phyloP scores from a whole-genome alignment of 2,329 filamentous ascomycete species.

The Ophiognomonia clavigignenti-juglandacearum region DNA sequence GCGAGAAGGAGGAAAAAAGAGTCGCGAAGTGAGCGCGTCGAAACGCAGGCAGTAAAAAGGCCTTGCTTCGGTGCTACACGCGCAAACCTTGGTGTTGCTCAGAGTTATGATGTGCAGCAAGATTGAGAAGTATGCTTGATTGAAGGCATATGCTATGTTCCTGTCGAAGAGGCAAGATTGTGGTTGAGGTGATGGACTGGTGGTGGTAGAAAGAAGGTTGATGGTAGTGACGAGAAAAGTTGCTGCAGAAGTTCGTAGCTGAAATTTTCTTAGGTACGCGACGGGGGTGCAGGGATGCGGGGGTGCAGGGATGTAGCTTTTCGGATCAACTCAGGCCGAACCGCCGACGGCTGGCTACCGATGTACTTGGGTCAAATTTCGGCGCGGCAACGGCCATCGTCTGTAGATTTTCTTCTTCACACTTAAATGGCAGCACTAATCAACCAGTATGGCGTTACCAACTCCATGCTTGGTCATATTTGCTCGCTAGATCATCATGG shows the following conservation, averaged over 20 bases:
- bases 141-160: too few species aligned
- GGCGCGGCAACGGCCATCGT: constrained; percentile 2
- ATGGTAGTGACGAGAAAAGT: constrained; percentile 5
- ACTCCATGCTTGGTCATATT: constrained; percentile 56
- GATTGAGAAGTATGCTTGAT: too few species aligned
- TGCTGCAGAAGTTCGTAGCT: not conserved
- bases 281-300: not conserved
- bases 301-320: not conserved
- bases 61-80: too few species aligned
- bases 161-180: too few species aligned
- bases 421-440: constrained; percentile 56
- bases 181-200: not conserved
- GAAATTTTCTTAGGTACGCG: constrained; percentile 3
- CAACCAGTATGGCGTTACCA: constrained; percentile 49
- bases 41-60: too few species aligned
- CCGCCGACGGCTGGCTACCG: too few species aligned
- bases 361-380: not conserved
- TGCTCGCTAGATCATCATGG: constrained; percentile 49
- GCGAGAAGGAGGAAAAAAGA: too few species aligned
- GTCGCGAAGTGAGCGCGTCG: too few species aligned
- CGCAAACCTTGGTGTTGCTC: too few species aligned
- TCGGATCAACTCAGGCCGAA: constrained; percentile 3
- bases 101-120: too few species aligned
- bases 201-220: not conserved
- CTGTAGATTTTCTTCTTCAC: constrained; percentile 27